These are phyloP conservation scores for Penicillium parvum DNA, from an alignment of 495 filamentous ascomycete genomes.

Conservation along the genomic window DNA sequence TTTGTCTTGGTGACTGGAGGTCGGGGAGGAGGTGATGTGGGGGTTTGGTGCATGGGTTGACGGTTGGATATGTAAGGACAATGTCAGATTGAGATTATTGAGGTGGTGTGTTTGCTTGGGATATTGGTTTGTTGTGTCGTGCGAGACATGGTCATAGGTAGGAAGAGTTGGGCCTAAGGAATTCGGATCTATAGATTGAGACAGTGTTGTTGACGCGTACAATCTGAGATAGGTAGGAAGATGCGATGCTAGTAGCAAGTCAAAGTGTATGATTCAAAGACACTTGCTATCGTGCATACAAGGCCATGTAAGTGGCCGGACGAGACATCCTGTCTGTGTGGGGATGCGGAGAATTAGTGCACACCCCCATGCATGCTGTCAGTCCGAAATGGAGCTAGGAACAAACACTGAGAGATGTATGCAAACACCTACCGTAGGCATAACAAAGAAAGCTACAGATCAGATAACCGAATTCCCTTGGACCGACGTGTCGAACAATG, in stretches of 20 bases:
- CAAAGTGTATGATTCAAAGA: too few relatives aligned
- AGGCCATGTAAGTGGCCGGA: conserved; percentile 1
- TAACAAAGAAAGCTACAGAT: not conserved
- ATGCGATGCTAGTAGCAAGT: too few relatives aligned
- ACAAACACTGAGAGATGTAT: not conserved
- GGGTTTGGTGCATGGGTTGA: too few relatives aligned
- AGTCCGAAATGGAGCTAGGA: not conserved
- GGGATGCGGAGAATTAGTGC: conserved; percentile 26
- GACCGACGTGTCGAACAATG: conserved; percentile 15
- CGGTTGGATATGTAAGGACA: not conserved
- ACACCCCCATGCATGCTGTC: conserved; percentile 5
- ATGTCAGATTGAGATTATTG: not conserved
- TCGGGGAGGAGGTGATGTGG: too few relatives aligned
- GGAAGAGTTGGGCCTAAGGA: too few relatives aligned
- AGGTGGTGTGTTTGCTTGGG: not conserved
- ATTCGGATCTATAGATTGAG: too few relatives aligned
- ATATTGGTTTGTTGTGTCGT: not conserved
- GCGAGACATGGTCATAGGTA: too few relatives aligned
- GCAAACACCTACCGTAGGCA: not conserved
- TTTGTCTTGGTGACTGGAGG: conserved; percentile 7
- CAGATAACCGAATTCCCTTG: conserved; percentile 13
- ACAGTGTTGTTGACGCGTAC: too few relatives aligned
- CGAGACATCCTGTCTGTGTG: conserved; percentile 10
- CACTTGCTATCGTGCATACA: too few relatives aligned
- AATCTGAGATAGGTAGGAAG: too few relatives aligned